Percentiles rank a stretch among this genome's conserved stretches.
phyloP scores from a whole-genome alignment of 495 filamentous ascomycete genomes.

The Penicilliopsis zonata region DNA sequence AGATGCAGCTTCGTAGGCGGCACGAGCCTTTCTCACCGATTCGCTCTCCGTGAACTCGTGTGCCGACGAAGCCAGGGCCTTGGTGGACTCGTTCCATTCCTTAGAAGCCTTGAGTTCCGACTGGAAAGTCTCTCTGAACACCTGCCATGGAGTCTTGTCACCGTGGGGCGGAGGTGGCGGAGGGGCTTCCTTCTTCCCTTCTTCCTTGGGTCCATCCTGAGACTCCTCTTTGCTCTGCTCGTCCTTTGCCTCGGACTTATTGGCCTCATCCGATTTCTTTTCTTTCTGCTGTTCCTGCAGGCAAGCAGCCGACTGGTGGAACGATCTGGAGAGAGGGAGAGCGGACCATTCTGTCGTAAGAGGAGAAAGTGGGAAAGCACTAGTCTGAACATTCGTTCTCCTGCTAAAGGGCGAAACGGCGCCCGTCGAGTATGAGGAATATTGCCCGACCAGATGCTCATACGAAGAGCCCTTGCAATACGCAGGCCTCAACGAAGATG shows the following conservation, averaged over 20 bases:
- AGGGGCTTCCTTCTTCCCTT: constrained; percentile 55
- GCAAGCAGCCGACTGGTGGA: constrained; percentile 25
- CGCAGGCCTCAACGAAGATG: constrained; percentile 22
- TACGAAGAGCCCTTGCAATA: constrained; percentile 43
- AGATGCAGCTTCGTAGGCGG: constrained; percentile 74
- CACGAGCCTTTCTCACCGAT: constrained; percentile 71
- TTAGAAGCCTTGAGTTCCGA: constrained; percentile 92
- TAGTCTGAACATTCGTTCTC: constrained; percentile 8
- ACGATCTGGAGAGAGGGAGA: constrained; percentile 28
- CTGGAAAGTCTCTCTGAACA: constrained; percentile 91
- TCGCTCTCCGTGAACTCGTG: constrained; percentile 92
- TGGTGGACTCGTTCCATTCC: constrained; percentile 98
- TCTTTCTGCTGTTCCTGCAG: constrained; percentile 29
- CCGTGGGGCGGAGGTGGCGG: constrained; percentile 90
- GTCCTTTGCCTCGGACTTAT: constrained; percentile 33
- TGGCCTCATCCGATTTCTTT: constrained; percentile 29
- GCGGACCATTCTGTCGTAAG: constrained; percentile 26
- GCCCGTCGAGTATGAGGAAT: constrained; percentile 17
- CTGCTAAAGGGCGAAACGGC: constrained; percentile 7
- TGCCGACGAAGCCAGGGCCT: constrained; percentile 76
- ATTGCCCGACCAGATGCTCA: constrained; percentile 44
- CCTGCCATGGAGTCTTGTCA: constrained; percentile 95
- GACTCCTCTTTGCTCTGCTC: constrained; percentile 13
- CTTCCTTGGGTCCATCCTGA: constrained; percentile 34
- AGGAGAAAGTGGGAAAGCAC: constrained; percentile 18